These are phyloP conservation scores for Sugiyamaella xylanicola DNA, from an alignment of 1,139 yeast genomes.

Conservation along the genomic window DNA sequence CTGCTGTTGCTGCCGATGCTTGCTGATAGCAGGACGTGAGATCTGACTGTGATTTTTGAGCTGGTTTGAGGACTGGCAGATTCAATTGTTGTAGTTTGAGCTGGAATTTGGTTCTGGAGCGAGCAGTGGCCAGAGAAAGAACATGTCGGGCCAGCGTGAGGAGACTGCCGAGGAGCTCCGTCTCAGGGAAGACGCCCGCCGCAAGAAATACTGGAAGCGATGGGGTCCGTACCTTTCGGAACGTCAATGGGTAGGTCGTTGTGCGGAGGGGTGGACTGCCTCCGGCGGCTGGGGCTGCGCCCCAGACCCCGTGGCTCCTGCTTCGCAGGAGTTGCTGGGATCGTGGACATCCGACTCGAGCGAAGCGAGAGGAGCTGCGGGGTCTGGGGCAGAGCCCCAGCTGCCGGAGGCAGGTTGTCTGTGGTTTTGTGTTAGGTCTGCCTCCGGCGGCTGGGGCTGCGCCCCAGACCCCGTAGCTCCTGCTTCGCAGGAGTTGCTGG, in stretches of 20 bases:
- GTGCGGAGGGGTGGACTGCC: neutral
- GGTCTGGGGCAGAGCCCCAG: conserved; percentile 16
- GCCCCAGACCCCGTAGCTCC: too few species aligned
- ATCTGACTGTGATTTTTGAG: neutral
- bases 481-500: too few species aligned
- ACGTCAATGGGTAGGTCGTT: conserved; percentile 72
- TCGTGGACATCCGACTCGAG: too few species aligned
- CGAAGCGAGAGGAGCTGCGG: too few species aligned
- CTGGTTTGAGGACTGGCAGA: neutral
- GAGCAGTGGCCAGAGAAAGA: neutral
- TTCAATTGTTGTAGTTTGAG: neutral
- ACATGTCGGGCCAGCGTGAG: neutral
- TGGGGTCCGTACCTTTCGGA: conserved; percentile 96
- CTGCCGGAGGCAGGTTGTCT: conserved; percentile 20
- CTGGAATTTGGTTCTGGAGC: neutral
- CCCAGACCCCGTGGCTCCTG: neutral
- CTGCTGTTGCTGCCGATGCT: neutral
- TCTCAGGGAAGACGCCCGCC: conserved; percentile 58
- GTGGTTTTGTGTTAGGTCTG: too few species aligned
- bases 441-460: too few species aligned
- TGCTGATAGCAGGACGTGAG: neutral
- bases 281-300: neutral
- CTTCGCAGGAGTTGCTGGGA: neutral
- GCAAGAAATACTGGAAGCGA: conserved; percentile 68
- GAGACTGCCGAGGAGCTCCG: conserved; percentile 68